Percentiles rank a stretch among this genome's conserved stretches.
Conservation (phyloP, 2,329 filamentous ascomycete genomes). For the Microdochium nivale region DNA sequence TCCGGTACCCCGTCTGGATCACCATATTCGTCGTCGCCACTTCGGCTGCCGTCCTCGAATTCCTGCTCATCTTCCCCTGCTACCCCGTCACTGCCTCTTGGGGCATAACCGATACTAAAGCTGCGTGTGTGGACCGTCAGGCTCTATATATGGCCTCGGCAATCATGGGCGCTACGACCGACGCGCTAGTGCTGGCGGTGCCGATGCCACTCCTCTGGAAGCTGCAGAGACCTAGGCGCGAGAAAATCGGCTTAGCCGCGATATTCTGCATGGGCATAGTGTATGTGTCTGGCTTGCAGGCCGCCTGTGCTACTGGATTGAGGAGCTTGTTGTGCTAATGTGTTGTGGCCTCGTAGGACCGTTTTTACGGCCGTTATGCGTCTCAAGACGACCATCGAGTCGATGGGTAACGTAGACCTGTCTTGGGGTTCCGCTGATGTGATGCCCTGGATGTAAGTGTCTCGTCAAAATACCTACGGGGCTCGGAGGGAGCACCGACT, state of each 20-base stretch:
- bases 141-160: background rate
- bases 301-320: too few species aligned
- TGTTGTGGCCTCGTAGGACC: conserved; percentile 2
- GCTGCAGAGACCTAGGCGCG: conserved; percentile 1
- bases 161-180: conserved; percentile 1
- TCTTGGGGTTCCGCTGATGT: conserved; percentile 3
- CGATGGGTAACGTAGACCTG: conserved; percentile 2
- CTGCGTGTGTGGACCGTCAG: background rate
- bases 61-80: conserved; percentile 2
- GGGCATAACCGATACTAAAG: background rate
- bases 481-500: too few species aligned
- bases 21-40: conserved; percentile 1
- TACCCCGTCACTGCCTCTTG: conserved; percentile 1
- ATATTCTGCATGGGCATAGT: background rate
- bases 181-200: conserved; percentile 1
- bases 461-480: background rate
- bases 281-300: too few species aligned
- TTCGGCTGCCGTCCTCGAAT: background rate
- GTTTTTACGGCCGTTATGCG: conserved; percentile 4
- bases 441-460: conserved; percentile 5
- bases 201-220: conserved; percentile 1
- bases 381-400: conserved; percentile 1
- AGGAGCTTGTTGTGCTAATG: too few species aligned
- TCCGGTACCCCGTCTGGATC: conserved; percentile 1
- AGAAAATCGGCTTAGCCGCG: background rate